Conservation (phyloP, 1,284 basidiomycete species). For the Thecaphora thlaspeos region DNA sequence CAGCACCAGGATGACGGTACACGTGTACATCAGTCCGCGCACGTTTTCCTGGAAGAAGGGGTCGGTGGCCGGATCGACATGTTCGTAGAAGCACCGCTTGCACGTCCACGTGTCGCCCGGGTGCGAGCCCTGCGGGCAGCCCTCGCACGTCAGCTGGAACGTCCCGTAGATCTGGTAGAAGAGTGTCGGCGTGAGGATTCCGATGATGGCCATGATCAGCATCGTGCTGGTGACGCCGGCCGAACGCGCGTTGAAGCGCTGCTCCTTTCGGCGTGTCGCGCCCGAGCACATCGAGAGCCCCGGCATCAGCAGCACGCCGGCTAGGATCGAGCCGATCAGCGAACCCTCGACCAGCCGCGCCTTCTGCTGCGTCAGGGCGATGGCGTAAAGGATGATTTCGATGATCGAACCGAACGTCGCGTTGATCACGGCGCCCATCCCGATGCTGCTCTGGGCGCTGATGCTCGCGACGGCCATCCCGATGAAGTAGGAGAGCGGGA, state of each 20-base stretch:
- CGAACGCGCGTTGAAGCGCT: conserved; percentile 95
- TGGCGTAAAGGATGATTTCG: conserved; percentile 89
- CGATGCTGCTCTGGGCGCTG: conserved; percentile 94
- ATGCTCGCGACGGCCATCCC: conserved; percentile 99
- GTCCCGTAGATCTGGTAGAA: conserved; percentile 99
- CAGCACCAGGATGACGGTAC: conserved; percentile 81
- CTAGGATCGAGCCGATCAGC: conserved; percentile 87
- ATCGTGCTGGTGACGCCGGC: conserved; percentile 98
- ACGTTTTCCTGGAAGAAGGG: conserved; percentile 96
- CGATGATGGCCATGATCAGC: conserved; percentile 99
- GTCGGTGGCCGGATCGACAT: conserved; percentile 86
- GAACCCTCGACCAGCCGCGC: conserved; percentile 94
- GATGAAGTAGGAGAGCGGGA: conserved; percentile 97
- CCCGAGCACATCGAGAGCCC: conserved; percentile 96
- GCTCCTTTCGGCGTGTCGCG: conserved; percentile 86
- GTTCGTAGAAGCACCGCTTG: conserved; percentile 89
- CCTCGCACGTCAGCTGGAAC: conserved; percentile 90
- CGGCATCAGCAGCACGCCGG: conserved; percentile 95
- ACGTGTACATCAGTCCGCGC: conserved; percentile 89
- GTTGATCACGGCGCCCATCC: conserved; percentile 99
- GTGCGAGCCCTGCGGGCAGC: conserved; percentile 67
- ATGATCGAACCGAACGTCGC: conserved; percentile 98
- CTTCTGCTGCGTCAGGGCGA: conserved; percentile 84
- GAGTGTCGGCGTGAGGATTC: conserved; percentile 88
- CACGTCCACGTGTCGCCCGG: conserved; percentile 69